Evolutionary conservation across 2,329 filamentous ascomycete species (phyloP).

Genomic region (Neonectria coccinea): DNA sequence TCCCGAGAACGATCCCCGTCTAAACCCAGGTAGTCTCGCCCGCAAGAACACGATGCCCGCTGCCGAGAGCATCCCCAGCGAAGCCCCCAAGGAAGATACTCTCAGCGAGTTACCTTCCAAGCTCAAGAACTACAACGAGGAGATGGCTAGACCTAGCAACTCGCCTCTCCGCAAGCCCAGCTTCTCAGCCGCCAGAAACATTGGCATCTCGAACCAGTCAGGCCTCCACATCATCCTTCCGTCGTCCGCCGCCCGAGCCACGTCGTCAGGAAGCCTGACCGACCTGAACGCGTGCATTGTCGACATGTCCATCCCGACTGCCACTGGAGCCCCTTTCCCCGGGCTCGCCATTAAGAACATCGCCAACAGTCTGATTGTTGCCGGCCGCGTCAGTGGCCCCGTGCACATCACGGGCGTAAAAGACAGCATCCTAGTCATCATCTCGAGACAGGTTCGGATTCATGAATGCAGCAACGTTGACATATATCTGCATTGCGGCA

Average conservation of each 20-base stretch:
- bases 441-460: conserved; percentile 90
- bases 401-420: conserved; percentile 83
- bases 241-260: conserved; percentile 75
- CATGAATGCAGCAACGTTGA: conserved; percentile 86
- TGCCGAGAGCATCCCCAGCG: conserved; percentile 13
- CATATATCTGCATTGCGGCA: conserved; percentile 84
- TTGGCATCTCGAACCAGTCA: conserved; percentile 75
- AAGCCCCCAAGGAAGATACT: conserved; percentile 48
- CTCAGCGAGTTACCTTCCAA: conserved; percentile 56
- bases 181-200: conserved; percentile 70
- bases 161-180: conserved; percentile 67
- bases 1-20: conserved; percentile 57
- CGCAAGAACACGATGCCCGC: conserved; percentile 40
- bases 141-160: conserved; percentile 58
- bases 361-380: conserved; percentile 77
- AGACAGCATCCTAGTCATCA: conserved; percentile 81
- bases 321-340: conserved; percentile 72
- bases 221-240: conserved; percentile 83
- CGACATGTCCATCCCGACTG: conserved; percentile 79
- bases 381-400: conserved; percentile 81
- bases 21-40: conserved; percentile 52
- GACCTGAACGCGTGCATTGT: conserved; percentile 78
- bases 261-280: conserved; percentile 78
- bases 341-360: conserved; percentile 76
- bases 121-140: conserved; percentile 66